Evolutionary conservation across 192 early-diverging fungal genomes (phyloP).

Genomic region (Endogone sp.): DNA sequence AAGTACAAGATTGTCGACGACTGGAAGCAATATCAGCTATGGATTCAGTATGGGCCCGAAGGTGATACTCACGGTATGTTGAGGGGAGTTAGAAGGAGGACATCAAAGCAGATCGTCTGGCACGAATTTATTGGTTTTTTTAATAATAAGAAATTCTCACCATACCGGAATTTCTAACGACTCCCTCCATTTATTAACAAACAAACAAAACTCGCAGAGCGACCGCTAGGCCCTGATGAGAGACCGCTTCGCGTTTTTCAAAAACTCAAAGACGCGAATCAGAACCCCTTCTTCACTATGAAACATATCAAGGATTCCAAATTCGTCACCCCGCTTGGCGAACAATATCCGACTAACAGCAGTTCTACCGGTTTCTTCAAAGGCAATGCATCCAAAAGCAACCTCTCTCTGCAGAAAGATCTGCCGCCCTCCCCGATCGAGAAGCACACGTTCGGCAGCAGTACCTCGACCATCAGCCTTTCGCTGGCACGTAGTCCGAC

Average conservation of each 20-base stretch:
- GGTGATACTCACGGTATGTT: conserved; percentile 50
- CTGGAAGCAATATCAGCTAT: conserved; percentile 83
- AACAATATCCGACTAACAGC: not conserved
- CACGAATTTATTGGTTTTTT: not conserved
- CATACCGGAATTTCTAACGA: conserved; percentile 13
- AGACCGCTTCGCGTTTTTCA: conserved; percentile 70
- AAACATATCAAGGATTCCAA: conserved; percentile 68
- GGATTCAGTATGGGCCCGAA: conserved; percentile 65
- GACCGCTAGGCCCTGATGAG: conserved; percentile 72
- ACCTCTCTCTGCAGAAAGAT: not conserved
- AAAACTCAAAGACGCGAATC: conserved; percentile 66
- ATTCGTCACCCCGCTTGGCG: conserved; percentile 32
- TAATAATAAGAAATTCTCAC: conserved; percentile 7
- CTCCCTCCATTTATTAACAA: conserved; percentile 14
- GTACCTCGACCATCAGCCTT: not conserved
- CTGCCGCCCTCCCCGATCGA: not conserved
- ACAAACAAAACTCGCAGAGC: conserved; percentile 36
- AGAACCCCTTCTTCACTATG: conserved; percentile 72
- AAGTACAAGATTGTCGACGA: conserved; percentile 90
- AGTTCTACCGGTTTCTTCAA: too few relatives aligned
- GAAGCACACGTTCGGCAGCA: not conserved
- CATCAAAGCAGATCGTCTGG: not conserved
- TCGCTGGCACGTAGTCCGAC: not conserved
- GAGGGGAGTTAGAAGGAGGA: not conserved
- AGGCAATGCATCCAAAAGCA: not conserved